These are phyloP conservation scores for Flueggea neowawraea DNA, from an alignment of 441 rosid species.

Conservation along the genomic window DNA sequence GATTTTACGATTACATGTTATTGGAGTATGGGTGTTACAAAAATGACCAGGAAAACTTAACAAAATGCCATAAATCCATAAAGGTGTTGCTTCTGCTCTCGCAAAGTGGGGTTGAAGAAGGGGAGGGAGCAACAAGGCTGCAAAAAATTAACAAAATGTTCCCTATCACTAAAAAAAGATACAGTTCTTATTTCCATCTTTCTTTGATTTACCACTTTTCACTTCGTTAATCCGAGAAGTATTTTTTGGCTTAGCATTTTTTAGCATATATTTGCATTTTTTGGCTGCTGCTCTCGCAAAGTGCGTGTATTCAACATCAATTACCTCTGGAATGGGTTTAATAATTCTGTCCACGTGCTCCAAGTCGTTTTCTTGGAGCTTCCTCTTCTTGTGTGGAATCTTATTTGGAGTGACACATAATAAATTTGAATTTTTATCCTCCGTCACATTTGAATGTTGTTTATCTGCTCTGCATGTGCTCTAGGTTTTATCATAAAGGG, in stretches of 20 bases:
- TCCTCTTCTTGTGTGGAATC: too few relatives aligned
- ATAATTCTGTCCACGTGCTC: conserved; percentile 15
- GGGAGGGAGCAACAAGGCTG: too few relatives aligned
- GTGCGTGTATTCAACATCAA: conserved; percentile 23
- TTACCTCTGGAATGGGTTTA: conserved; percentile 35
- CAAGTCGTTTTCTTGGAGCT: conserved; percentile 8
- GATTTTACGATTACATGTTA: too few relatives aligned
- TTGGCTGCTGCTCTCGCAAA: conserved; percentile 39
- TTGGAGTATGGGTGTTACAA: too few relatives aligned
- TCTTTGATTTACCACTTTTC: conserved; percentile 30
- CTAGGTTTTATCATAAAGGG: conserved; percentile 53
- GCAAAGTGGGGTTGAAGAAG: too few relatives aligned
- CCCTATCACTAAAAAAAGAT: too few relatives aligned
- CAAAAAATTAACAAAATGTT: too few relatives aligned
- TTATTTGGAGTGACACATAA: conserved; percentile 19
- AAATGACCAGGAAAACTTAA: too few relatives aligned
- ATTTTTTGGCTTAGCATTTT: conserved; percentile 33
- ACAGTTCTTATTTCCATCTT: conserved; percentile 25
- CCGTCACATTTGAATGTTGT: conserved; percentile 24
- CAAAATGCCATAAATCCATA: too few relatives aligned
- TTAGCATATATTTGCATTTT: too few relatives aligned
- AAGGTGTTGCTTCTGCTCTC: too few relatives aligned
- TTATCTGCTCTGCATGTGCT: conserved; percentile 18
- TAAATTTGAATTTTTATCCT: conserved; percentile 20
- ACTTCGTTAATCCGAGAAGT: conserved; percentile 22